phyloP scores from a whole-genome alignment of 306 rosid genomes.

The Vigna angularis region DNA sequence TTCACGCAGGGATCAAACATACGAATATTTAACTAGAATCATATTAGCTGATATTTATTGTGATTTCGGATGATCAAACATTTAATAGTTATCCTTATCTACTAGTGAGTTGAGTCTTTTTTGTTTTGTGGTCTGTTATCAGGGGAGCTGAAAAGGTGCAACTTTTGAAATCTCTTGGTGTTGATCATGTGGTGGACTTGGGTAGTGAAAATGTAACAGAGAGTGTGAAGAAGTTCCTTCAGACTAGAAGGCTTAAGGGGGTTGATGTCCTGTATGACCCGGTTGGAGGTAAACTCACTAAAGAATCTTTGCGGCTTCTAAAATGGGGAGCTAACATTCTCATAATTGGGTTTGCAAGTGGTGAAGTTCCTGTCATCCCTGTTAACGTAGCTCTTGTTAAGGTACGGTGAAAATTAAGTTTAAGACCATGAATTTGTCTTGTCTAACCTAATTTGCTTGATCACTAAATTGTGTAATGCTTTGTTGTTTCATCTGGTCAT shows the following conservation, averaged over 20 bases:
- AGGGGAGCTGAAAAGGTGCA: slow-evolving; percentile 89
- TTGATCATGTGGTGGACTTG: slow-evolving; percentile 93
- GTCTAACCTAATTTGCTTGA: slow-evolving; percentile 21
- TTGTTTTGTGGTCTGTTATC: slow-evolving; percentile 39
- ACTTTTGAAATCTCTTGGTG: slow-evolving; percentile 75
- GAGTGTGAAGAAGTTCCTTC: slow-evolving; percentile 77
- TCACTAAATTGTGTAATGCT: slow-evolving; percentile 17
- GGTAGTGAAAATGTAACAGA: slow-evolving; percentile 61
- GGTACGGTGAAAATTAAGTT: slow-evolving; percentile 56
- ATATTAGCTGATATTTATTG: not conserved
- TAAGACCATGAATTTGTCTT: slow-evolving; percentile 20
- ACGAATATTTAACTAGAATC: too few species aligned
- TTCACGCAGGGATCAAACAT: not conserved
- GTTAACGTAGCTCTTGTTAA: slow-evolving; percentile 90
- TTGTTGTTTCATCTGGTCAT: slow-evolving; percentile 36
- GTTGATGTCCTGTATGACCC: slow-evolving; percentile 95
- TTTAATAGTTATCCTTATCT: not conserved
- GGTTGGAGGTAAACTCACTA: slow-evolving; percentile 87
- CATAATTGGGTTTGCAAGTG: slow-evolving; percentile 94
- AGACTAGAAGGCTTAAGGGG: slow-evolving; percentile 78
- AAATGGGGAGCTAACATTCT: slow-evolving; percentile 94
- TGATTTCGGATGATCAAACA: not conserved
- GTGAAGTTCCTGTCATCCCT: slow-evolving; percentile 93
- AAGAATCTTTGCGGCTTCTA: slow-evolving; percentile 76
- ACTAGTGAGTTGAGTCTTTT: slow-evolving; percentile 24